Evolutionary conservation across 371 early-diverging fungal genomes (phyloP).

Genomic region (Conidiobolus incongruus): DNA sequence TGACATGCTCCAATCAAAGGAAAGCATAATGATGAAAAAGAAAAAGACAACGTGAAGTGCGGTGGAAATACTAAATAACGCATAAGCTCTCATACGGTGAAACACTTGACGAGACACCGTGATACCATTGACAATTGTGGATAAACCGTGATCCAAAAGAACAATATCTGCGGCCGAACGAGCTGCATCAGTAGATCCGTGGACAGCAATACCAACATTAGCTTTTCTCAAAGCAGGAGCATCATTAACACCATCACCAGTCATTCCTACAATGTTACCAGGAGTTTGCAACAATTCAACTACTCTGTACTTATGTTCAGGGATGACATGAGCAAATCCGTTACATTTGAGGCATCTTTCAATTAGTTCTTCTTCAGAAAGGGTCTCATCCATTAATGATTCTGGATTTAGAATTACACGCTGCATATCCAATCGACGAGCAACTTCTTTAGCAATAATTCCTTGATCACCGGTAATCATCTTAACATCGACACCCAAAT

Average conservation of each 20-base stretch:
- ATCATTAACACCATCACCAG: conserved; percentile 93
- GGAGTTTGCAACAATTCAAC: conserved; percentile 65
- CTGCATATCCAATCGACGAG: conserved; percentile 74
- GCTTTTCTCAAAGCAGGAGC: conserved; percentile 84
- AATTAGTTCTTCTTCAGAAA: too few relatives aligned
- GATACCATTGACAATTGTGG: conserved; percentile 40
- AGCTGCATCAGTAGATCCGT: conserved; percentile 27
- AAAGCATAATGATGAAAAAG: too few relatives aligned
- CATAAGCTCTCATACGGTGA: conserved; percentile 33
- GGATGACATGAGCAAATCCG: conserved; percentile 37
- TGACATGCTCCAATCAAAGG: too few relatives aligned
- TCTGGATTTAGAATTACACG: conserved; percentile 94
- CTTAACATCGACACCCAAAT: conserved; percentile 42
- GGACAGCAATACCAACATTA: too few relatives aligned
- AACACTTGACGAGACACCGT: conserved; percentile 39
- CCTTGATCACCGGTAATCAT: conserved; percentile 73
- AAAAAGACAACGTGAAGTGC: conserved; percentile 10
- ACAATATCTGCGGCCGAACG: conserved; percentile 54
- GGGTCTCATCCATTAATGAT: conserved; percentile 67
- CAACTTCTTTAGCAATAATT: too few relatives aligned
- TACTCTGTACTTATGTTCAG: conserved; percentile 85
- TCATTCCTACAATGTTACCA: conserved; percentile 66
- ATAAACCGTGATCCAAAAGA: conserved; percentile 49
- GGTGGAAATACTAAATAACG: conserved; percentile 10
- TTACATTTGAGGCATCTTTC: too few relatives aligned